Conservation (phyloP, 2,329 filamentous ascomycete species). For the Pseudogymnoascus sp. region DNA sequence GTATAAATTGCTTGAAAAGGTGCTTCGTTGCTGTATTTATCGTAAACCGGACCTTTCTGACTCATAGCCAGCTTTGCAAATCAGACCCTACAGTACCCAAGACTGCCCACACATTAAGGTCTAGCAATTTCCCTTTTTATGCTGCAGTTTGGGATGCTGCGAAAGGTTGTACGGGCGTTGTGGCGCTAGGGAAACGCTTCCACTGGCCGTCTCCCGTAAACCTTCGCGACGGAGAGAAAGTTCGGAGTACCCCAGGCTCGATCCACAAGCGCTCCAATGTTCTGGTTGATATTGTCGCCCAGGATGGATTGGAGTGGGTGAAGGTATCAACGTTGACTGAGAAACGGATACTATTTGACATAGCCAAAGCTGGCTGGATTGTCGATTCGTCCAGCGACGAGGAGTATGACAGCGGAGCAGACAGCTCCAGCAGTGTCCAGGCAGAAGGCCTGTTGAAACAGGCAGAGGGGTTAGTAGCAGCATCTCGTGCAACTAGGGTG, state of each 20-base stretch:
- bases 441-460: conserved; percentile 52
- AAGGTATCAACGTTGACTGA: conserved; percentile 62
- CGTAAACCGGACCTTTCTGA: conserved; percentile 9
- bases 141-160: conserved; percentile 57
- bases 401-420: conserved; percentile 36
- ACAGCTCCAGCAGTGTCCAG: conserved; percentile 35
- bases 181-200: conserved; percentile 51
- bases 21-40: conserved; percentile 20
- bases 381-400: conserved; percentile 37
- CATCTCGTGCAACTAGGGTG: conserved; percentile 49
- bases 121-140: conserved; percentile 61
- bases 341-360: conserved; percentile 57
- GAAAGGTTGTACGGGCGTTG: conserved; percentile 49
- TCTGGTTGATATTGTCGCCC: conserved; percentile 57
- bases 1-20: conserved; percentile 39
- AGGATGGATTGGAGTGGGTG: conserved; percentile 59
- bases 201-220: conserved; percentile 35
- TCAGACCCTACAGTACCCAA: conserved; percentile 26
- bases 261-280: conserved; percentile 32
- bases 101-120: conserved; percentile 50
- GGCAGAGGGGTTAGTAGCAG: conserved; percentile 51
- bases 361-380: conserved; percentile 63
- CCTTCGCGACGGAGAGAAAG: conserved; percentile 16
- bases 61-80: conserved; percentile 18
- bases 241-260: conserved; percentile 12